Base-by-base conservation (phyloP, 306 rosid genomes). In the Rubus parviflorus region DNA sequence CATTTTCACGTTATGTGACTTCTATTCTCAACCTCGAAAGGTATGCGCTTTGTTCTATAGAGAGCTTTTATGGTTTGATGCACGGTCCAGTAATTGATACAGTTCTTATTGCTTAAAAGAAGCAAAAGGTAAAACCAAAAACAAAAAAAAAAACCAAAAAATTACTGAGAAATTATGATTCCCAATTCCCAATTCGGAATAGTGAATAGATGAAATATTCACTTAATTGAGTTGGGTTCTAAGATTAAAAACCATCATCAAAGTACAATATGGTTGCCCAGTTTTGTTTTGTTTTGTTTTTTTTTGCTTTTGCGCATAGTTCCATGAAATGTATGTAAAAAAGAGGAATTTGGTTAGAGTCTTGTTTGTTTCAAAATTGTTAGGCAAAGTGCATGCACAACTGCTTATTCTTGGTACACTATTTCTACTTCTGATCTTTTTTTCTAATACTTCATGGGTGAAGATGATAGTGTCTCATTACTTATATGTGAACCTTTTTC, bases 11-110 rank as follows among this genome's bases (percentile, higher is more conserved):
- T 71, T 73, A 81, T 75, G 77, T 81, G 43, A 79, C 92, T 53
- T 78, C 83, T 76, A 79, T 94, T 81, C 91, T 94, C 81, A 89
- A 94, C 84, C 92, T 94, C 76, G 97, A 94, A 87, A 75, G 98
- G 98, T 94, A 87, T 51, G 42, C 22, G 23, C 22, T 65, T 58
- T 58, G 3, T 68, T 15, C 67, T 77, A 82, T 79, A 54, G 81
- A 63, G 68, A 68, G 17, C 75, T 62, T 63, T 82, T 25, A 62
- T 68, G 61, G 61, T 57, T 61, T 82, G 78, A 67, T 76, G 57
- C 58, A 57, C 70, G 67, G 70, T 51, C 52, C 37, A 68, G 67
- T 8, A 81, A 20, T 47, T 70, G 30, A 49, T 20, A 79, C 69
- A 56, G 74, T 52, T 40, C 7, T 58, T 23, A 47, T 16, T 61